Evolutionary conservation across 148 eudicot genomes (phyloP).

Genomic region (Fallopia convolvulus): DNA sequence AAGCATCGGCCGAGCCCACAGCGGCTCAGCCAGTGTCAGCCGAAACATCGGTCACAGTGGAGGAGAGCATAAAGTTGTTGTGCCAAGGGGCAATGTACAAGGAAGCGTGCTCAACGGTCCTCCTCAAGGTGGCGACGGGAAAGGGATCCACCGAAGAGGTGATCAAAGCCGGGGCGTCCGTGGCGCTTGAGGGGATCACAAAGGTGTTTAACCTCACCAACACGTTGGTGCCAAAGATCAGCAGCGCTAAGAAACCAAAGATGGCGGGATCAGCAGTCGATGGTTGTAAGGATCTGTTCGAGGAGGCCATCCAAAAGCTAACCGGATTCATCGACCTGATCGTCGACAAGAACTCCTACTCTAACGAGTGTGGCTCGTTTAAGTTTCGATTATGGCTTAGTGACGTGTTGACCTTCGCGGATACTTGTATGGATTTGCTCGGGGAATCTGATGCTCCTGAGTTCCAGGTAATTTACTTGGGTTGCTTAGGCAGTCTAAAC

Average conservation of each 20-base stretch:
- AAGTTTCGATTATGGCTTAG: slow-evolving; percentile 36
- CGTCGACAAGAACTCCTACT: slow-evolving; percentile 21
- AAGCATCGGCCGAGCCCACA: too few relatives aligned
- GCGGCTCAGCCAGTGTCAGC: background rate
- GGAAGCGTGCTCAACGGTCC: slow-evolving; percentile 34
- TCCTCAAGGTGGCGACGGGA: slow-evolving; percentile 34
- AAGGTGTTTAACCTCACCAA: slow-evolving; percentile 22
- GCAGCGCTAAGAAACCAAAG: slow-evolving; percentile 16
- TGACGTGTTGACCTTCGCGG: slow-evolving; percentile 38
- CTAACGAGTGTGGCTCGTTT: slow-evolving; percentile 14
- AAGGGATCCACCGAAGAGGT: slow-evolving; percentile 44
- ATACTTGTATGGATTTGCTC: slow-evolving; percentile 38
- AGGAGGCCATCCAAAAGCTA: slow-evolving; percentile 32
- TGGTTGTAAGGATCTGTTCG: slow-evolving; percentile 30
- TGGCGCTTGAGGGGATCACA: slow-evolving; percentile 29
- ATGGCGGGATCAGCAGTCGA: slow-evolving; percentile 21
- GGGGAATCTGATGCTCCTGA: slow-evolving; percentile 29
- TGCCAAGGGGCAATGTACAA: slow-evolving; percentile 38
- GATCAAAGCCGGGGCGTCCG: slow-evolving; percentile 28
- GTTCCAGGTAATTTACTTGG: slow-evolving; percentile 6
- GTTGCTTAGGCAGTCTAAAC: too few relatives aligned
- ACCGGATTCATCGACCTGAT: slow-evolving; percentile 19
- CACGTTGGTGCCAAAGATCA: slow-evolving; percentile 21
- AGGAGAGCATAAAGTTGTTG: slow-evolving; percentile 33
- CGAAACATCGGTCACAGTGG: background rate